Base-by-base conservation (phyloP, 495 filamentous ascomycete genomes). In the Aspergillus conjunctus region DNA sequence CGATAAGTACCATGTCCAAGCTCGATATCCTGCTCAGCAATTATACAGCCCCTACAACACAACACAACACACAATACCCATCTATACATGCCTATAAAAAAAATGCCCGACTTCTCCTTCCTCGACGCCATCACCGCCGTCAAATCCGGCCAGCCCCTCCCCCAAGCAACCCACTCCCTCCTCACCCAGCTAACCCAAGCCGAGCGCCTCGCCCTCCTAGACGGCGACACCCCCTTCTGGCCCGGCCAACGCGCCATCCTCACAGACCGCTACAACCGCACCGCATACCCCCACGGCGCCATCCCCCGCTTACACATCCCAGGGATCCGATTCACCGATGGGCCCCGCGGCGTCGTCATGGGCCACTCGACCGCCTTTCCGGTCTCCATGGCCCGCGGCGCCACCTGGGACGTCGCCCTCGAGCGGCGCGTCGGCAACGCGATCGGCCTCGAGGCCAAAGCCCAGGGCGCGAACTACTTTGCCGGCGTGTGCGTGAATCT, bases 401-500 rank as follows among this genome's bases (percentile, higher is more conserved):
- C 63, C 12, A 65, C 63, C 2, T 65, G 58, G 58, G 63, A 65
- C 31, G 26, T 44, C 9, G 37, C 26, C 6, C 63, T 65, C 0
- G 63, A 65, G 31, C 48, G 51, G 6, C 45, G 59, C 7, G 54
- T 65, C 31, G 66, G 59, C 1, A 11, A 51, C 8, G 66, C 60
- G 9, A 69, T 69, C n/a, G 66, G 66, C 2, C 49, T 49, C 0
- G 66, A 69, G 49, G 64, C 64, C 11, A 57, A 55, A 21, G 66
- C 64, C 7, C 57, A 66, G 17, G 61, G 60, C 1, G 64, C 64
- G 1, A 69, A 69, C 50, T 57, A 26, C 45, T 58, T 69, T 45
- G 66, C 34, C n/a, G 55, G 66, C n/a, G 61, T 61, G 12, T 69
- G 59, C 50, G 55, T 69, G 18, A 65, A 65, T 51, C 58, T 65